These are phyloP conservation scores for Trichoderma breve DNA, from an alignment of 2,329 filamentous ascomycete species.

Conservation along the genomic window DNA sequence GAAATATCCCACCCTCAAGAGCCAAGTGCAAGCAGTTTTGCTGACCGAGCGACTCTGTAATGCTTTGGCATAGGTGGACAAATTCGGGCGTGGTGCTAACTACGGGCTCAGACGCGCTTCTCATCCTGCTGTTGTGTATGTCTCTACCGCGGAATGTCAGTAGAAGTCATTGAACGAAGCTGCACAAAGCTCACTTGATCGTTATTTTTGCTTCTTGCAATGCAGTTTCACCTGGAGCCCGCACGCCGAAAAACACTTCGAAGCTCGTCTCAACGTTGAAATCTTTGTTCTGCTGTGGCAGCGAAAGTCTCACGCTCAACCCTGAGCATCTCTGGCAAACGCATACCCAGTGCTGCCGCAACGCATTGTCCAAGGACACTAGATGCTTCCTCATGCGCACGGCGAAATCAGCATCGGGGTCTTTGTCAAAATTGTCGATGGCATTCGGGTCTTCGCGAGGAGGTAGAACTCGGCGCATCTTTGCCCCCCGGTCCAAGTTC, in stretches of 20 bases:
- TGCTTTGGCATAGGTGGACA: slow-evolving; percentile 8
- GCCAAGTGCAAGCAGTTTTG: slow-evolving; percentile 9
- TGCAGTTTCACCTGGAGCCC: neutral
- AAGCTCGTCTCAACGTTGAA: slow-evolving; percentile 3
- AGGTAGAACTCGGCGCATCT: neutral
- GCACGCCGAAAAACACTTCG: slow-evolving; percentile 5
- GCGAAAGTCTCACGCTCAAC: slow-evolving; percentile 1
- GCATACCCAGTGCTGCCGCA: slow-evolving; percentile 5
- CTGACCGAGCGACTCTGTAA: slow-evolving; percentile 6
- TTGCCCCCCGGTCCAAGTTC: neutral
- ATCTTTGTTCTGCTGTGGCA: neutral
- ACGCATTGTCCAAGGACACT: neutral
- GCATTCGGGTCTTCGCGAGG: neutral
- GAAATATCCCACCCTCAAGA: slow-evolving; percentile 1
- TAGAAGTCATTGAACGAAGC: neutral
- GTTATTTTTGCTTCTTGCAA: slow-evolving; percentile 11
- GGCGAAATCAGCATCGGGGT: neutral
- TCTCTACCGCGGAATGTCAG: neutral
- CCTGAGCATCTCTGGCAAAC: slow-evolving; percentile 11
- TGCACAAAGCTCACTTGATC: neutral
- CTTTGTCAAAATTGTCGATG: neutral
- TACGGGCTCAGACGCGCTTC: neutral
- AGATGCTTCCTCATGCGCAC: slow-evolving; percentile 10
- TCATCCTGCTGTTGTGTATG: slow-evolving; percentile 1
- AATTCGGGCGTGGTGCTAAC: neutral